These are phyloP conservation scores for Rhodotorula taiwanensis DNA, from an alignment of 768 basidiomycete genomes.

Conservation along the genomic window DNA sequence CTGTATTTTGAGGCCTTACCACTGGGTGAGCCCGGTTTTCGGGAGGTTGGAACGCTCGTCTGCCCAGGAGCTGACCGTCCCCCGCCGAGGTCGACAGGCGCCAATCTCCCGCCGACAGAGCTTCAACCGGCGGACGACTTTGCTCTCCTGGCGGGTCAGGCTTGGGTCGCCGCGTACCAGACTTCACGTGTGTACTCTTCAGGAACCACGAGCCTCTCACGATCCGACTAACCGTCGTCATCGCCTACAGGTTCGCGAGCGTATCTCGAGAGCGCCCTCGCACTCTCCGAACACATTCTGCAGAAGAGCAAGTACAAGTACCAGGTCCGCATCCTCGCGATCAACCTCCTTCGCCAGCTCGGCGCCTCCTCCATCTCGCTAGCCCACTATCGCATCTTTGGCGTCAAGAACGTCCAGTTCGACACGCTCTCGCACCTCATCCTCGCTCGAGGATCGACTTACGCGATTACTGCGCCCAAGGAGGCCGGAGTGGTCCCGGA, in stretches of 20 bases:
- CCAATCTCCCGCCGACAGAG: constrained; percentile 62
- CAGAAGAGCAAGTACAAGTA: constrained; percentile 71
- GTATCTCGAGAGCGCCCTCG: constrained; percentile 59
- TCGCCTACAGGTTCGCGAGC: constrained; percentile 50
- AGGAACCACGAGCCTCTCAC: not conserved
- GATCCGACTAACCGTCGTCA: no score
- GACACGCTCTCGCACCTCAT: constrained; percentile 83
- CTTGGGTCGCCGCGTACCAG: constrained; percentile 49
- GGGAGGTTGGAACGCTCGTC: no score
- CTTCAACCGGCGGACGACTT: constrained; percentile 84
- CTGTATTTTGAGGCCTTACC: constrained; percentile 63
- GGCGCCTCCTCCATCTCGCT: constrained; percentile 66
- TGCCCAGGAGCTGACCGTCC: not conserved
- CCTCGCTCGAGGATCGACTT: constrained; percentile 67
- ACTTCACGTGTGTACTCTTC: constrained; percentile 31
- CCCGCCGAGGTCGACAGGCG: constrained; percentile 43
- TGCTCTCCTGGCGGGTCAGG: constrained; percentile 64
- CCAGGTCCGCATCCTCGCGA: constrained; percentile 65
- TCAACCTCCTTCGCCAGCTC: constrained; percentile 73
- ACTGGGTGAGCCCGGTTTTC: constrained; percentile 47
- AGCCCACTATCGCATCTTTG: constrained; percentile 70
- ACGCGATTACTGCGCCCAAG: constrained; percentile 64
- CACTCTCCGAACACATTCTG: constrained; percentile 65
- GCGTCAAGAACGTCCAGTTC: constrained; percentile 75
- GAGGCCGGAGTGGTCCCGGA: constrained; percentile 72